Evolutionary conservation across 257 asterid species (phyloP).

Genomic region (Jaltomata sinuosa): DNA sequence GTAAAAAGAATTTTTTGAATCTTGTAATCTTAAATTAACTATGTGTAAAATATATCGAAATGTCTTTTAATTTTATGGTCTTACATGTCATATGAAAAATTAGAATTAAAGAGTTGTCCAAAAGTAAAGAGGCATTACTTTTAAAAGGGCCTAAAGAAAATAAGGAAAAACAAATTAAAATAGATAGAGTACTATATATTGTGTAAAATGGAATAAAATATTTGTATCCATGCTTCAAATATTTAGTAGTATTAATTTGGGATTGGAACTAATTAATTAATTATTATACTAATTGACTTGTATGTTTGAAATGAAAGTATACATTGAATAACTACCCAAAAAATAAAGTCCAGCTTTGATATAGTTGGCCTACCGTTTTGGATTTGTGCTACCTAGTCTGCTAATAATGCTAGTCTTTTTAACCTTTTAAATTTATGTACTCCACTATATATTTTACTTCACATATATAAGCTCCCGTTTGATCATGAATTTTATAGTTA

Average conservation of each 20-base stretch:
- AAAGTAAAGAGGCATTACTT: too few species aligned
- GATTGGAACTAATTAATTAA: not conserved
- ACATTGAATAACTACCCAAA: not conserved
- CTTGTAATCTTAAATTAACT: too few species aligned
- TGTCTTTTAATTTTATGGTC: too few species aligned
- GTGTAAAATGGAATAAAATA: not conserved
- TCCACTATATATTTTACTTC: not conserved
- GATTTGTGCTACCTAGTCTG: not conserved
- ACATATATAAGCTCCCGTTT: not conserved
- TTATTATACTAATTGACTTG: too few species aligned
- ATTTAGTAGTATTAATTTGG: not conserved
- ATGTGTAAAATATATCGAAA: too few species aligned
- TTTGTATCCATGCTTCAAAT: not conserved
- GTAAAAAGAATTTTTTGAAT: too few species aligned
- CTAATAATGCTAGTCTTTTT: not conserved
- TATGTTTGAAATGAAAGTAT: not conserved
- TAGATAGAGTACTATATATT: too few species aligned
- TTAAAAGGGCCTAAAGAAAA: too few species aligned
- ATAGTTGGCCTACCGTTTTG: not conserved
- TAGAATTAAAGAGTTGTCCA: too few species aligned
- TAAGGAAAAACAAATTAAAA: too few species aligned
- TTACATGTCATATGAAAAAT: too few species aligned
- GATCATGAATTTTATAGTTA: too few species aligned
- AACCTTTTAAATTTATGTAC: not conserved
- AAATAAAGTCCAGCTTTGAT: not conserved